A percentile compares a stretch with the other conserved stretches of the same genome.
Evolutionary conservation across 75 land plant genomes (phyloP).

Genomic region (Pinus taeda): DNA sequence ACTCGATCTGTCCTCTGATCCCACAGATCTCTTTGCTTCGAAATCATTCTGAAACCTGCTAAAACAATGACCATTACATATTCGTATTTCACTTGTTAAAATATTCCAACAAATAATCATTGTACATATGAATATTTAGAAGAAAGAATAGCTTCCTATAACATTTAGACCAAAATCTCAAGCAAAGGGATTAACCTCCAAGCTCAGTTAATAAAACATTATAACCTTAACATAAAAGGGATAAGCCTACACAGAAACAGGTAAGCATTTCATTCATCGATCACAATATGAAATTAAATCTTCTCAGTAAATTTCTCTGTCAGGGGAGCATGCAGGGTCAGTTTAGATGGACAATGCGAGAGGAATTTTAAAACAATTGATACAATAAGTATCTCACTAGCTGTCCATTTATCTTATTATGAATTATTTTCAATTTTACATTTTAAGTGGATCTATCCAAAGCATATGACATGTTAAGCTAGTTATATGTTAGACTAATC

Average conservation of each 20-base stretch:
- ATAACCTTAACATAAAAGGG: neutral
- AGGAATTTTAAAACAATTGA: neutral
- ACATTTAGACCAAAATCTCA: neutral
- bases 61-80: neutral
- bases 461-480: too few species aligned
- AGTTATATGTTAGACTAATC: too few species aligned
- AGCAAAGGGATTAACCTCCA: neutral
- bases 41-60: slow-evolving; percentile 39
- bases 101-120: neutral
- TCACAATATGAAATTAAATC: neutral
- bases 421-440: too few species aligned
- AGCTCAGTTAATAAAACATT: neutral
- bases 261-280: neutral
- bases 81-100: neutral
- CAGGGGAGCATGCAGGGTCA: neutral
- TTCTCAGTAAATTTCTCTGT: neutral
- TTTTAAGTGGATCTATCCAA: too few species aligned
- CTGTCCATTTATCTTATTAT: too few species aligned
- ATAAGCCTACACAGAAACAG: neutral
- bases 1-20: slow-evolving; percentile 22
- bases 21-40: slow-evolving; percentile 22
- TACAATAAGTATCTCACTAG: neutral
- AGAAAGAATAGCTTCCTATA: neutral
- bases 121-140: neutral
- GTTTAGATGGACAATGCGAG: neutral